A percentile compares a stretch with the other conserved stretches of the same genome.
phyloP scores from a whole-genome alignment of 2,329 filamentous ascomycete genomes.

The Botrytis tulipae region DNA sequence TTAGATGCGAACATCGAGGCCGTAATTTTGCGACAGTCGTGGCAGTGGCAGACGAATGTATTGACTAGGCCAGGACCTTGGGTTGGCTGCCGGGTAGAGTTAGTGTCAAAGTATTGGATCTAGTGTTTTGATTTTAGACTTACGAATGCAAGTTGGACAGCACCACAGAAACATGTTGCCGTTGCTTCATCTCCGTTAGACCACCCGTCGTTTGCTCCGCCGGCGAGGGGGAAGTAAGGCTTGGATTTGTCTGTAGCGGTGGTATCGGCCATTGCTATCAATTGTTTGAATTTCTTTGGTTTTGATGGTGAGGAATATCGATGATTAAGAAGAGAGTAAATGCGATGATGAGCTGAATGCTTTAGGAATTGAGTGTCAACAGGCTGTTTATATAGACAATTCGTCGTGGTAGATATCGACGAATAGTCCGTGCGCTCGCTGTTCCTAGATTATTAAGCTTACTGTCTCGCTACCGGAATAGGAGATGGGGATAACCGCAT shows the following conservation, averaged over 20 bases:
- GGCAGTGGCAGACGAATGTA: conserved; percentile 59
- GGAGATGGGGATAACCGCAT: not conserved
- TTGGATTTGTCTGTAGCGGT: conserved; percentile 23
- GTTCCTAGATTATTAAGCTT: not conserved
- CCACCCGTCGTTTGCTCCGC: conserved; percentile 45
- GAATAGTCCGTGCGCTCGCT: not conserved
- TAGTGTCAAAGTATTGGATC: not conserved
- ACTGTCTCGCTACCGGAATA: conserved; percentile 5
- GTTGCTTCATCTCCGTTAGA: conserved; percentile 50
- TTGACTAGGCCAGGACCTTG: conserved; percentile 46
- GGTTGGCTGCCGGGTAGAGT: conserved; percentile 42
- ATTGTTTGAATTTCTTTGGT: too few relatives aligned
- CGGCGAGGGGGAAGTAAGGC: conserved; percentile 43
- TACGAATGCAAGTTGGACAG: conserved; percentile 54
- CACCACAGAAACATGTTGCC: conserved; percentile 58
- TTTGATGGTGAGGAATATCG: not conserved
- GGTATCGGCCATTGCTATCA: not conserved
- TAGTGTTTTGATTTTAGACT: conserved; percentile 29
- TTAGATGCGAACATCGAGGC: conserved; percentile 62
- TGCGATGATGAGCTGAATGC: not conserved
- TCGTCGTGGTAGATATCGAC: not conserved
- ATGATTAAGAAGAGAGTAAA: not conserved
- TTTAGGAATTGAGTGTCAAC: too few relatives aligned
- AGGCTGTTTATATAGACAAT: not conserved
- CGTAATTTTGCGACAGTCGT: conserved; percentile 61